These are phyloP conservation scores for Ophiostoma sp. DNA, from an alignment of 2,329 filamentous ascomycete species.

Conservation along the genomic window DNA sequence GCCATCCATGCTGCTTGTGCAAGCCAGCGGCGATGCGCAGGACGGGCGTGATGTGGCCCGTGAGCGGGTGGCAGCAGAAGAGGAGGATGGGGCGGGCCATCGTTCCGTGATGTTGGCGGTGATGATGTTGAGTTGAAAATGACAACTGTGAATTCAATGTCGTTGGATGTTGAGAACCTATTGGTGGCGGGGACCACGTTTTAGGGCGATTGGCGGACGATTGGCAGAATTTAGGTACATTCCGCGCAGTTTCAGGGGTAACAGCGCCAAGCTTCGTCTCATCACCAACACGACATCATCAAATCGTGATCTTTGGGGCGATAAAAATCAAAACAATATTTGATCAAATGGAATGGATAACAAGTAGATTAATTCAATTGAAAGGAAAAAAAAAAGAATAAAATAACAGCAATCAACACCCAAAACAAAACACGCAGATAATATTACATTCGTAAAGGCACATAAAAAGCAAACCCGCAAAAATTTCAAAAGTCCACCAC, in stretches of 20 bases:
- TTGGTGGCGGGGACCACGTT: not conserved
- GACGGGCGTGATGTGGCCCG: slow-evolving; percentile 42
- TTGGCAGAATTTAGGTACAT: not conserved
- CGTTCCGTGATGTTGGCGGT: not conserved
- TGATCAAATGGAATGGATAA: too few species aligned
- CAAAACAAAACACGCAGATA: too few species aligned
- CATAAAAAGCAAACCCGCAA: too few species aligned
- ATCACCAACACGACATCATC: not conserved
- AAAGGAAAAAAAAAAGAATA: not conserved
- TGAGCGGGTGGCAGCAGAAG: slow-evolving; percentile 40
- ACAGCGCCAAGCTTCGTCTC: not conserved
- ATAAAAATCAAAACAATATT: too few species aligned
- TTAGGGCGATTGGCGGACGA: not conserved
- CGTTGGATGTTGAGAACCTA: not conserved
- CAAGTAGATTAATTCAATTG: too few species aligned
- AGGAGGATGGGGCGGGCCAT: slow-evolving; percentile 32
- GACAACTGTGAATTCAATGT: not conserved
- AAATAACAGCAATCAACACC: too few species aligned
- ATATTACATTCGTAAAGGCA: too few species aligned
- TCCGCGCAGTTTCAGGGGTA: not conserved
- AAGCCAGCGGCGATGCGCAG: slow-evolving; percentile 40
- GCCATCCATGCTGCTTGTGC: slow-evolving; percentile 34
- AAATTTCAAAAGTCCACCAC: too few species aligned
- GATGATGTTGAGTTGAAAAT: not conserved
- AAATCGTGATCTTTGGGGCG: too few species aligned